Evolutionary conservation across 1,284 basidiomycete genomes (phyloP).

Genomic region (Ustilago sp.): DNA sequence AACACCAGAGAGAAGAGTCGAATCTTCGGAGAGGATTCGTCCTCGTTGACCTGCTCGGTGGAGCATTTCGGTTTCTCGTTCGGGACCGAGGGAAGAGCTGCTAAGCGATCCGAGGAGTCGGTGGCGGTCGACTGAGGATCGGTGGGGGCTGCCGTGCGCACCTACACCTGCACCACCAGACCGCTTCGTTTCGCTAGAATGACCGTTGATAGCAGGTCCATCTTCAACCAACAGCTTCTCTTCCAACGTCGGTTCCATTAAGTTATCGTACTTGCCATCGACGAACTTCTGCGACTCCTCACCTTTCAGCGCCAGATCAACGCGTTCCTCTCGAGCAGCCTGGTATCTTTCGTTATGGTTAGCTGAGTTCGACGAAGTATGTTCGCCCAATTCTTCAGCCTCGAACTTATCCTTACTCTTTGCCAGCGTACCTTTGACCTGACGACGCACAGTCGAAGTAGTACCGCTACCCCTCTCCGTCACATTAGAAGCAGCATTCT

Average conservation of each 20-base stretch:
- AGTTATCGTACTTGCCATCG: conserved; percentile 49
- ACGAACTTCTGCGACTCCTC: conserved; percentile 37
- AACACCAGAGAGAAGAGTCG: neutral
- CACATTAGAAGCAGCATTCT: conserved; percentile 19
- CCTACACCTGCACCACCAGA: conserved; percentile 4
- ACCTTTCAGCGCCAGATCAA: conserved; percentile 28
- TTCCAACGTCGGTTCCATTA: conserved; percentile 50
- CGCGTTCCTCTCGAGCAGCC: conserved; percentile 35
- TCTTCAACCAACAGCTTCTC: conserved; percentile 46
- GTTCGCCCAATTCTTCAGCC: neutral
- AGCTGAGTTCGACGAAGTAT: conserved; percentile 12
- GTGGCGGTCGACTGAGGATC: conserved; percentile 20
- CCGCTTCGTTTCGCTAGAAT: neutral
- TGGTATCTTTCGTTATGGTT: conserved; percentile 44
- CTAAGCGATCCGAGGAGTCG: conserved; percentile 33
- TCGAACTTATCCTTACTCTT: conserved; percentile 29
- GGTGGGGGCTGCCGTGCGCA: conserved; percentile 6
- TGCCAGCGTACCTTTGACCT: conserved; percentile 39
- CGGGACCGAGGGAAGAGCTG: conserved; percentile 26
- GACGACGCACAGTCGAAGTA: conserved; percentile 22
- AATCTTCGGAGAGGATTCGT: conserved; percentile 22
- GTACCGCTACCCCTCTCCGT: conserved; percentile 25
- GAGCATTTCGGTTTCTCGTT: conserved; percentile 40
- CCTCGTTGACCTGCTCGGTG: conserved; percentile 26
- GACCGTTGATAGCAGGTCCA: conserved; percentile 31